phyloP scores from a whole-genome alignment of 2,329 filamentous ascomycete genomes.

The Cordyceps militaris region DNA sequence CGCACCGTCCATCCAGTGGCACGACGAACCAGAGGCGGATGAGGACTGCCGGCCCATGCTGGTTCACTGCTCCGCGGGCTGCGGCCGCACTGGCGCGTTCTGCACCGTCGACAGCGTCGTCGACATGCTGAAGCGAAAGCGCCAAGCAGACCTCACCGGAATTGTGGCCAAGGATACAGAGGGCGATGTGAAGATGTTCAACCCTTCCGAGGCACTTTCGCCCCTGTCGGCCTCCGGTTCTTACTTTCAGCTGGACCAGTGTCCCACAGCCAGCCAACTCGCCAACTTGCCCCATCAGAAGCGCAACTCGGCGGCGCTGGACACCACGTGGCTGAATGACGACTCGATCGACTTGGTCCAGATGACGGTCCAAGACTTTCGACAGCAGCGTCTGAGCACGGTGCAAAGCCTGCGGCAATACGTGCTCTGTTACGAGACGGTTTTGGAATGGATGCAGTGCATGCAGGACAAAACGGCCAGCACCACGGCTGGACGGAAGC shows the following conservation, averaged over 20 bases:
- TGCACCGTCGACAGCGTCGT: conserved; percentile 95
- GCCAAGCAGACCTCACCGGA: conserved; percentile 28
- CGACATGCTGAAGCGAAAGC: conserved; percentile 92
- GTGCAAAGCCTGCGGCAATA: conserved; percentile 91
- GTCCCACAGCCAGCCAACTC: neutral
- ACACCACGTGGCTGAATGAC: conserved; percentile 60
- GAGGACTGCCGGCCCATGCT: conserved; percentile 61
- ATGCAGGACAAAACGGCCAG: conserved; percentile 30
- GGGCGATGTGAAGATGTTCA: conserved; percentile 41
- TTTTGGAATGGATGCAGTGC: conserved; percentile 74
- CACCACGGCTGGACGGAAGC: conserved; percentile 15
- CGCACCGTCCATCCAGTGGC: conserved; percentile 35
- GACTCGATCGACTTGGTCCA: conserved; percentile 73
- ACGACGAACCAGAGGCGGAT: conserved; percentile 53
- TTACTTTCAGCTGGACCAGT: conserved; percentile 8
- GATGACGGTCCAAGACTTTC: conserved; percentile 84
- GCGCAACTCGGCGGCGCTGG: conserved; percentile 20
- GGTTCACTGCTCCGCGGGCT: conserved; percentile 94
- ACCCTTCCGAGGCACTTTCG: conserved; percentile 23
- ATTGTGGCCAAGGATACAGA: conserved; percentile 25
- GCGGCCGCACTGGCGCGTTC: conserved; percentile 91
- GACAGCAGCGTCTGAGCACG: conserved; percentile 86
- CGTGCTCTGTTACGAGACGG: conserved; percentile 92
- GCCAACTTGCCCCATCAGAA: conserved; percentile 6
- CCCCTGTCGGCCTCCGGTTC: conserved; percentile 17